Evolutionary conservation across 441 rosid species (phyloP), one percentile per base, ranked within the genome.

Genomic region (Cnidoscolus chayamansa): DNA sequence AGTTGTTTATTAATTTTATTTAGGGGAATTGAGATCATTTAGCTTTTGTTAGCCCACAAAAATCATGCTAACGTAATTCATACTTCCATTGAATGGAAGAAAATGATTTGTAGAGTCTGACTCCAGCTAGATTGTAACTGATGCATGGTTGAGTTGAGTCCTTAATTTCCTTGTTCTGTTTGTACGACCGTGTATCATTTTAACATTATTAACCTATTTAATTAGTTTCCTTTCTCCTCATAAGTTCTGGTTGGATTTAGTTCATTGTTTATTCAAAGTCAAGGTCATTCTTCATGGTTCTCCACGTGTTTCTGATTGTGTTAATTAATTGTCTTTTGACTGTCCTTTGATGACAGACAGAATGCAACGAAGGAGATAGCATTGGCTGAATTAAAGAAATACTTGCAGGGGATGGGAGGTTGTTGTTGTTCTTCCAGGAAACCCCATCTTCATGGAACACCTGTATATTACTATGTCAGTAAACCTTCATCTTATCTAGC

Each of bases 381-480:
- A 20, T 77, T 71, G 67, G 73, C 70, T 77, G 73, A 79, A 80
- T 68, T 58, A 51, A 67, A 65, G 62, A 58, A 77, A 71, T 63
- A 72, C 72, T 76, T 61, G 79, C 68, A 35, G 76, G 84, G 75
- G 73, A 92, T 92, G 97, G 97, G 97, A 80, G 96, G 91, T 69
- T 92, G 96, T 77, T 90, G 96, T 75, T 87, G 88, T 82, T 88
- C 97, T 77, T 84, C 94, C 37, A 81, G 89, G 73, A 86, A 85
- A 72, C 78, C 94, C 37, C 92, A 87, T 81, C 84, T 92, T 35
- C 88, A 84, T 78, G 90, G 90, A 72, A 79, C 97, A 32, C 95
- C 97, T 47, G 84, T 87, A 3, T 92, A 86, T 80, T 92, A 87
- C 67, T 90, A 92, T 81, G 97, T 90, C 71, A 80, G 96, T 86